A percentile compares a stretch with the other conserved stretches of the same genome.
Conservation (phyloP, 2,329 filamentous ascomycete species). For the Colletotrichum endophyticum region DNA sequence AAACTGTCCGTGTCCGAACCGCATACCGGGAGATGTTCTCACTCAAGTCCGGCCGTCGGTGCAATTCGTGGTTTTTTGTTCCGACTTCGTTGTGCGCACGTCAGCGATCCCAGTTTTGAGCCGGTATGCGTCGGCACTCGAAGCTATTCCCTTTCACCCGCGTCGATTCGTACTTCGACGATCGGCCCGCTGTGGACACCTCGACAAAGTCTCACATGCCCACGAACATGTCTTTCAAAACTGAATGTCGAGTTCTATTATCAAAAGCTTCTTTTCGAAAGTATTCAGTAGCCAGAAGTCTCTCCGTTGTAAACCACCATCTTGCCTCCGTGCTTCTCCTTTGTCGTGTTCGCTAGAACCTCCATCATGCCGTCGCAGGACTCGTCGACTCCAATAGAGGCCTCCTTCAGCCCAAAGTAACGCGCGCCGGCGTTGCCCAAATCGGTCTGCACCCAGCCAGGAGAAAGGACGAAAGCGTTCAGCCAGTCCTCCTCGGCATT, state of each 20-base stretch:
- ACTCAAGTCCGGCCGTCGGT: neutral
- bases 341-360: constrained; percentile 8
- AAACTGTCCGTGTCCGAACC: neutral
- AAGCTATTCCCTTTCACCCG: neutral
- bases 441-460: constrained; percentile 3
- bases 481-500: constrained; percentile 10
- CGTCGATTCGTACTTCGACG: neutral
- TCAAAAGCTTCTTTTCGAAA: no score
- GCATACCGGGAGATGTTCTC: neutral
- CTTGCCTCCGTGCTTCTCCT: constrained; percentile 27
- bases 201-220: neutral
- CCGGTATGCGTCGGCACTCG: neutral
- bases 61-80: neutral
- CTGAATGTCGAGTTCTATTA: neutral
- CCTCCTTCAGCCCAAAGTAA: neutral
- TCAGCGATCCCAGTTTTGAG: neutral
- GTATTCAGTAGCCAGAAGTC: neutral
- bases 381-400: neutral
- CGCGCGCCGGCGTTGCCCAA: neutral
- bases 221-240: neutral
- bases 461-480: neutral
- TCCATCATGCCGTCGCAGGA: constrained; percentile 9
- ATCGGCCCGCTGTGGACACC: neutral
- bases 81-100: neutral
- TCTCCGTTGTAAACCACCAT: constrained; percentile 22